Evolutionary conservation across 352 stramenopile species (phyloP), one percentile per base, ranked within the genome.

Genomic region (Phytopythium chamaehyphon): DNA sequence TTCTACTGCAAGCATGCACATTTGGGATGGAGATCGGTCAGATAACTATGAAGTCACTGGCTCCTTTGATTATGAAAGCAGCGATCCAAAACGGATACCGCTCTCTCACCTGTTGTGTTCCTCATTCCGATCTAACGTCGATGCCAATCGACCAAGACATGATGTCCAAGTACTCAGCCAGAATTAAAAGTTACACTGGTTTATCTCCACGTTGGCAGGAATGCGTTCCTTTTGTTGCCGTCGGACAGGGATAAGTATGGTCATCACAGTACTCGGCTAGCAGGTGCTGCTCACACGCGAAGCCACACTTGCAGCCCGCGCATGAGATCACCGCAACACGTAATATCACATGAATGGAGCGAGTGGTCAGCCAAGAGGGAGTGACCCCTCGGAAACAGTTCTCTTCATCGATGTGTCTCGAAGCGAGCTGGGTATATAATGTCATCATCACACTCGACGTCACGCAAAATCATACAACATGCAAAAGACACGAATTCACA

Each of bases 1-100:
- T n/a, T n/a, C n/a, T n/a, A n/a, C n/a, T n/a, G n/a, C n/a, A 3
- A 50, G 21, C 18, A 38, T 28, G 14, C 3, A 22, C 18, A 21
- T 9, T 22, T 6, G 15, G 5, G 6, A 9, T 42, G 39, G 33
- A 39, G 59, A 66, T 62, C 81, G 78, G 74, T 89, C 78, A 89
- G 78, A 89, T 89, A 89, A 89, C 78, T 89, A 89, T 89, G 78
- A 89, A 89, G 78, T 83, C 78, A 85, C 72, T 84, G 74, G 78
- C 80, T 89, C 78, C 51, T 89, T 87, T 89, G 49, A 86, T 88
- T 87, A 51, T 70, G 78, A 83, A 58, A 69, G 63, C 74, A 76
- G 55, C 40, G 51, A 66, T 75, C 76, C 74, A 89, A 81, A 83
- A 89, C 78, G 74, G 69, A 79, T 51, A 55, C 59, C 64, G 67